phyloP scores from a whole-genome alignment of 1,284 basidiomycete species.

The Leccinum subrobustum region DNA sequence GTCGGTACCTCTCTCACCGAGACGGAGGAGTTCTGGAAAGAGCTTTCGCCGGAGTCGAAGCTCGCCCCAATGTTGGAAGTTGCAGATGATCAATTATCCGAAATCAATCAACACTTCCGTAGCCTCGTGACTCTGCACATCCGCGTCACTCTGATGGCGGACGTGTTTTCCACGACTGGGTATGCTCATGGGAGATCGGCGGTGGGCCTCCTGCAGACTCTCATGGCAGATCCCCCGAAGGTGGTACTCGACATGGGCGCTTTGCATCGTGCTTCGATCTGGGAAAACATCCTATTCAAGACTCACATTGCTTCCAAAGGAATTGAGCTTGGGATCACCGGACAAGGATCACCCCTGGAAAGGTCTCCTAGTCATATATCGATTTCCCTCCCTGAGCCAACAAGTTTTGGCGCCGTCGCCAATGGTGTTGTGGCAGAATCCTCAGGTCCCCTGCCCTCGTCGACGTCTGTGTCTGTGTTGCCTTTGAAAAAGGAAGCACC shows the following conservation, averaged over 20 bases:
- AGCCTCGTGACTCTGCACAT: constrained; percentile 78
- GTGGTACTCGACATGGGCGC: constrained; percentile 77
- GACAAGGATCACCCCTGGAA: constrained; percentile 43
- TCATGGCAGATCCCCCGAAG: constrained; percentile 67
- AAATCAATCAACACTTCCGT: constrained; percentile 72
- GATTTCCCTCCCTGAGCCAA: constrained; percentile 39
- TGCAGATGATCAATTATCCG: constrained; percentile 45
- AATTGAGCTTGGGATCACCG: constrained; percentile 42
- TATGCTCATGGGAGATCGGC: constrained; percentile 82
- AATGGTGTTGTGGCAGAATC: constrained; percentile 42
- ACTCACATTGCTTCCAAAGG: constrained; percentile 53
- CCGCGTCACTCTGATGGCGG: constrained; percentile 81
- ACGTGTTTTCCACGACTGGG: constrained; percentile 85
- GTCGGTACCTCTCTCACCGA: constrained; percentile 72
- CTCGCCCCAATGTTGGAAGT: constrained; percentile 58
- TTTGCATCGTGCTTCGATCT: constrained; percentile 81
- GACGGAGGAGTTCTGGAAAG: constrained; percentile 73
- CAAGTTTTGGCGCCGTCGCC: constrained; percentile 30
- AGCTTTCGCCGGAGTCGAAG: constrained; percentile 52
- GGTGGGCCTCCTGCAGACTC: constrained; percentile 71
- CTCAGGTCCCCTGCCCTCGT: constrained; percentile 18
- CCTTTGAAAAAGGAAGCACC: constrained; percentile 44
- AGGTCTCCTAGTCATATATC: constrained; percentile 44
- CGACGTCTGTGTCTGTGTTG: constrained; percentile 26
- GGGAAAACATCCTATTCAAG: constrained; percentile 85